phyloP scores from a whole-genome alignment of 1,284 basidiomycete species.

The Cutaneotrichosporon dermatis region DNA sequence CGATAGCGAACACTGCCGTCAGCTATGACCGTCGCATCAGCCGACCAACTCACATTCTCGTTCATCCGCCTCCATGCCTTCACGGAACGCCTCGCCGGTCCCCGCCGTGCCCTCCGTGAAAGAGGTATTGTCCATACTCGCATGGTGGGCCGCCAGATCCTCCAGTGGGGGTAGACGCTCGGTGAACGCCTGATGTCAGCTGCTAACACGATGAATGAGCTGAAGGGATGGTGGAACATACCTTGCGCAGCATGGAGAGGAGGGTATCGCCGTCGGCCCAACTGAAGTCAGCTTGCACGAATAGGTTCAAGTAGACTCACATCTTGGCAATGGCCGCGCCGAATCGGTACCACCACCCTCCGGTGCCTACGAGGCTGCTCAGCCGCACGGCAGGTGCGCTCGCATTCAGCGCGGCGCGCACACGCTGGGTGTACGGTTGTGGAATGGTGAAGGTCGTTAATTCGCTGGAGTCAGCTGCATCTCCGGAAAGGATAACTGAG shows the following conservation, averaged over 20 bases:
- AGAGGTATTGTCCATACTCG: slow-evolving; percentile 57
- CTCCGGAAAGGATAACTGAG: no score
- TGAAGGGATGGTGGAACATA: slow-evolving; percentile 35
- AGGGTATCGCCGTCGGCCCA: slow-evolving; percentile 16
- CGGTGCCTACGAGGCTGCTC: slow-evolving; percentile 73
- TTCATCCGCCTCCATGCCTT: slow-evolving; percentile 82
- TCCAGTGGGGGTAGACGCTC: slow-evolving; percentile 72
- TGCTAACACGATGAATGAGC: no score
- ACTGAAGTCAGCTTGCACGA: slow-evolving; percentile 5
- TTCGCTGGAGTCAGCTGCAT: slow-evolving; percentile 54
- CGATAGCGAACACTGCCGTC: slow-evolving; percentile 48
- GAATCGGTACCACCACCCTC: slow-evolving; percentile 83
- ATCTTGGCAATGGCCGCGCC: slow-evolving; percentile 67
- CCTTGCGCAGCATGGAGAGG: slow-evolving; percentile 62
- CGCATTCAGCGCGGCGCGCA: slow-evolving; percentile 77
- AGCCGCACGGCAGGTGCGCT: slow-evolving; percentile 74
- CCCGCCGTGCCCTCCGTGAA: slow-evolving; percentile 36
- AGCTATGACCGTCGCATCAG: neutral
- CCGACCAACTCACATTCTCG: slow-evolving; percentile 63
- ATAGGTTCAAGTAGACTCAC: neutral
- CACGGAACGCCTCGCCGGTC: slow-evolving; percentile 67
- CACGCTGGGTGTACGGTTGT: slow-evolving; percentile 64
- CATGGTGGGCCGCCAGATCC: slow-evolving; percentile 84
- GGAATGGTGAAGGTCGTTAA: slow-evolving; percentile 83
- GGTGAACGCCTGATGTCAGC: slow-evolving; percentile 62